Base-by-base conservation (phyloP, 2,329 filamentous ascomycete species). In the Arthrobotrys iridis region DNA sequence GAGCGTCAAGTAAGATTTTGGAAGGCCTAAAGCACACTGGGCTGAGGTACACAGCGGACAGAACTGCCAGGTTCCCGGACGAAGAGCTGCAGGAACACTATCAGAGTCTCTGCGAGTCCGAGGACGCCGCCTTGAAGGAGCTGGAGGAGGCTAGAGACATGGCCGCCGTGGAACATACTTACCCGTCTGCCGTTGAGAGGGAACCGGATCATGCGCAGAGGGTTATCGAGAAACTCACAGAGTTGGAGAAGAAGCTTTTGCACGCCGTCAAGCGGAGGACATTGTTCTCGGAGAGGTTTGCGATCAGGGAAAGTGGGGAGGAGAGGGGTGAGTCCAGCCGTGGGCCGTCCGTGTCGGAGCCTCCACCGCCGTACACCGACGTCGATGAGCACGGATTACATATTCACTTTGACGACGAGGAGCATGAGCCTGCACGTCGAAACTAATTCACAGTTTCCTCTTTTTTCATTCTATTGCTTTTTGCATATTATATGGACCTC, bases 31-130 rank as follows among this genome's bases (percentile, higher is more conserved):
- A 68, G 20, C 71, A 75, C 40, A 57, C 62, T 5, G 52, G 57
- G 10, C 11, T 75, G 37, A 50, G 71, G 30, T 75, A 75, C 40
- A 45, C 57, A 4, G 46, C 48, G 6, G 71, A 75, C 8, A 40
- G 71, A 3, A 30, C n/a, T 11, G 57, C 63, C 2, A 67, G 45
- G 24, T 75, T 75, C 48, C 63, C 71, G 8, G 71, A 75, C 24
- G 71, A 75, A 20, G 71, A 75, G 33, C 40, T 75, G 57, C 71
- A 75, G n/a, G 71, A 75, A 37, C 71, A 75, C 52, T 75, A 75
- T 33, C 63, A 65, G 8, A 28, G 71, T 18, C 37, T 75, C 13
- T 64, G 63, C 37, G 71, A 75, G 2, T 46, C 52, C 11, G 71
- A 75, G 26, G 71, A 75, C 45, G 55, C 57, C 1, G 71, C 71